phyloP scores from a whole-genome alignment of 176 grass and related monocot genomes.

The Triticum turgidum region DNA sequence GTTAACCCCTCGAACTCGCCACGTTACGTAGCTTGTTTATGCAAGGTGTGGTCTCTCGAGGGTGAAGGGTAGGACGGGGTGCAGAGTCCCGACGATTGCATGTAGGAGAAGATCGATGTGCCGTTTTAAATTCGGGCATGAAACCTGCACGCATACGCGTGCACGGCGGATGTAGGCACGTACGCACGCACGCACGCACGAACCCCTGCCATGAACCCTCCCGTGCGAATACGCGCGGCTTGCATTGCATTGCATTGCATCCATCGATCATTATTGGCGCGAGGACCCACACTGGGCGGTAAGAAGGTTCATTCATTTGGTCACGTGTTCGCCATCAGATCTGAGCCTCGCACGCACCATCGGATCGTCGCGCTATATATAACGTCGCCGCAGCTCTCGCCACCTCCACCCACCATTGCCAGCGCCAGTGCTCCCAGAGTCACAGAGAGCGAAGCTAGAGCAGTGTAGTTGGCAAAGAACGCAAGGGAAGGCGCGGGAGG shows the following conservation, averaged over 20 bases:
- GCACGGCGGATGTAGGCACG: background rate
- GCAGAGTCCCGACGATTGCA: background rate
- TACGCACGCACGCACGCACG: background rate
- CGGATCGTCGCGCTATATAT: conserved; percentile 31
- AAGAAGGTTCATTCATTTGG: background rate
- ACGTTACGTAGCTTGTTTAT: background rate
- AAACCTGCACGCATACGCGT: conserved; percentile 6
- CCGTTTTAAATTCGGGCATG: background rate
- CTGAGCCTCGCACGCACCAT: background rate
- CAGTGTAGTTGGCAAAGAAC: background rate
- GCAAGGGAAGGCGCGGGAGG: background rate
- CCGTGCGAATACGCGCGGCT: background rate
- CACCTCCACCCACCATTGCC: background rate
- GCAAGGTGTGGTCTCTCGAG: no score
- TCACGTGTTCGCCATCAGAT: background rate
- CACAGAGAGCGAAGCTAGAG: background rate
- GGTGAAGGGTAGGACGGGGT: background rate
- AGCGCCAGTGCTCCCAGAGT: background rate
- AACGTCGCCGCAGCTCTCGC: background rate
- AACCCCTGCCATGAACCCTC: background rate
- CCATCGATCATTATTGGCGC: background rate
- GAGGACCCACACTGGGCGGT: background rate
- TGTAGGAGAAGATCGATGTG: background rate
- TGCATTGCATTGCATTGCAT: background rate
- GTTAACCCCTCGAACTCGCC: background rate